A percentile compares a stretch with the other conserved stretches of the same genome.
Conservation (phyloP, 768 basidiomycete genomes). For the Flagelloscypha sp. region DNA sequence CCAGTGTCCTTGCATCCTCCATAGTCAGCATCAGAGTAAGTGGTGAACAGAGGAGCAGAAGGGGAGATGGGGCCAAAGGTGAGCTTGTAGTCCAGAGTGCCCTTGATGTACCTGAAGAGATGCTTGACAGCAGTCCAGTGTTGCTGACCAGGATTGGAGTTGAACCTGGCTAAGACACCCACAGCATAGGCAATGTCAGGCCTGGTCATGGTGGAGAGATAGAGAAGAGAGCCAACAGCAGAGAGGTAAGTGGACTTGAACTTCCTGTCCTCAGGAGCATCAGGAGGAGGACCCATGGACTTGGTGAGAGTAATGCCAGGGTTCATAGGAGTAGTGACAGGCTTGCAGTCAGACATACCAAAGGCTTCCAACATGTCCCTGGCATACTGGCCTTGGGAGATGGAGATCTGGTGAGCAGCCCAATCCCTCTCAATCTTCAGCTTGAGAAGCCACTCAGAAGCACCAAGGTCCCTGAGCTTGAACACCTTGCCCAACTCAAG, state of each 20-base stretch:
- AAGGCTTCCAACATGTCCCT: slow-evolving; percentile 9
- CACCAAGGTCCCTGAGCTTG: neutral
- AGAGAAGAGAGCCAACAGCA: slow-evolving; percentile 10
- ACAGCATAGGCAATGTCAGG: slow-evolving; percentile 20
- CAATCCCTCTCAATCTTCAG: slow-evolving; percentile 12
- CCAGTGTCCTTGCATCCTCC: slow-evolving; percentile 1
- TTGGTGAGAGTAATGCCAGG: slow-evolving; percentile 1
- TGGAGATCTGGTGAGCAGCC: slow-evolving; percentile 7
- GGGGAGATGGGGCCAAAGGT: too few species aligned
- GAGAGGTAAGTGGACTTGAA: slow-evolving; percentile 8
- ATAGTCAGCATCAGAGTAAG: slow-evolving; percentile 6
- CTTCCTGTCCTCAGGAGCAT: neutral
- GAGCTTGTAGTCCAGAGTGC: slow-evolving; percentile 7
- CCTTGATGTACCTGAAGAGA: slow-evolving; percentile 11
- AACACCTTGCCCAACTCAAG: neutral
- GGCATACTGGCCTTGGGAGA: slow-evolving; percentile 14
- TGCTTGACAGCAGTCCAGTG: slow-evolving; percentile 13
- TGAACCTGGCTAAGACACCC: slow-evolving; percentile 9
- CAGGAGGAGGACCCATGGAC: too few species aligned
- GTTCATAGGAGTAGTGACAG: slow-evolving; percentile 10
- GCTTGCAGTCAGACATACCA: slow-evolving; percentile 7
- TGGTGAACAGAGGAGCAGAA: too few species aligned
- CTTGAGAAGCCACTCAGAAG: slow-evolving; percentile 11
- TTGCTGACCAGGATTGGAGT: neutral
- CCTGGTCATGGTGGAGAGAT: slow-evolving; percentile 11